Conservation (phyloP, 2,329 filamentous ascomycete genomes). For the Fusarium longipes region DNA sequence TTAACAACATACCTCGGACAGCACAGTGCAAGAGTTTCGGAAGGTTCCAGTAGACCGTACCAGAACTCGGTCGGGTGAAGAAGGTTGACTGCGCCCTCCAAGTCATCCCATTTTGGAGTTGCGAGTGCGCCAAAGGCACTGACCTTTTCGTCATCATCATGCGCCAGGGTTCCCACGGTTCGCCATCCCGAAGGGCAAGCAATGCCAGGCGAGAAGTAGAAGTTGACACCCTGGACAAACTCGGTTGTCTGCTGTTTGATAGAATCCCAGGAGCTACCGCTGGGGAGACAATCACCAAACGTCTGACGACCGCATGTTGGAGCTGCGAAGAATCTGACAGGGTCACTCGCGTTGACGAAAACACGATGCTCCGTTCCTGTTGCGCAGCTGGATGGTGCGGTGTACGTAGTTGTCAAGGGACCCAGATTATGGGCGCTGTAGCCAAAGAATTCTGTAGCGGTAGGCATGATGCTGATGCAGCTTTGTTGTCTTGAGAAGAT, state of each 20-base stretch:
- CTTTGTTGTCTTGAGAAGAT: too few species aligned
- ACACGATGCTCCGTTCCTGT: not conserved
- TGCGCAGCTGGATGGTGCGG: not conserved
- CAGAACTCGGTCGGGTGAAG: constrained; percentile 1
- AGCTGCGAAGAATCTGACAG: not conserved
- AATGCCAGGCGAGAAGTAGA: constrained; percentile 1
- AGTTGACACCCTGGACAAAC: not conserved
- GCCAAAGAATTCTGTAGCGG: not conserved
- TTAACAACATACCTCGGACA: not conserved
- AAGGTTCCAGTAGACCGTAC: constrained; percentile 1
- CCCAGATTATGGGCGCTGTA: not conserved
- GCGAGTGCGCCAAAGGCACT: not conserved
- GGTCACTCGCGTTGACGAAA: not conserved
- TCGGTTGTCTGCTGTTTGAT: not conserved
- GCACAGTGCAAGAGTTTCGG: constrained; percentile 4
- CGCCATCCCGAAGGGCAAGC: constrained; percentile 44
- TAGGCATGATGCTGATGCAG: not conserved
- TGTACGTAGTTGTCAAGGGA: not conserved
- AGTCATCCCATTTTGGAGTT: not conserved
- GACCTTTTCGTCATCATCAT: not conserved
- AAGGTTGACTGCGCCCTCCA: fast-evolving
- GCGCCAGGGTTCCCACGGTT: constrained; percentile 35
- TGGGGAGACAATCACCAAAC: constrained; percentile 36
- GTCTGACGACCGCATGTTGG: not conserved
- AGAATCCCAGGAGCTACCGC: constrained; percentile 4